These are phyloP conservation scores for Fusarium sp. DNA, from an alignment of 2,329 filamentous ascomycete genomes.

Conservation along the genomic window DNA sequence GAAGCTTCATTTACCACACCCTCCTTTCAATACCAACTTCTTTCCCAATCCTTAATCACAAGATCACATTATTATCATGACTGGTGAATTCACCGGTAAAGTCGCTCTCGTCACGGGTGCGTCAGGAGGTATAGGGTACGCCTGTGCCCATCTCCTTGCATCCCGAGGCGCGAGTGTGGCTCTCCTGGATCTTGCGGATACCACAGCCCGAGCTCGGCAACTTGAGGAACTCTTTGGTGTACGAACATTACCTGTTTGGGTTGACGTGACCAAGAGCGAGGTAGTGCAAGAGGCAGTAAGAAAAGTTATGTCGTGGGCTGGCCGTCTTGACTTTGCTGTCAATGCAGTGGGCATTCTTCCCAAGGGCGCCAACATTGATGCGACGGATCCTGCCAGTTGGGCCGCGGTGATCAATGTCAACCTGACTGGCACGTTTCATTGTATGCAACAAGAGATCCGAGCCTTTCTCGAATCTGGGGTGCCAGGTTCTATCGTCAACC, in stretches of 20 bases:
- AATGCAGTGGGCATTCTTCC: background rate
- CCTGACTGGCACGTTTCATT: background rate
- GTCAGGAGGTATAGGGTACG: background rate
- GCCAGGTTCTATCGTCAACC: background rate
- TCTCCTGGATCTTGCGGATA: background rate
- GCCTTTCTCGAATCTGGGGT: background rate
- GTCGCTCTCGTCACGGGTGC: background rate
- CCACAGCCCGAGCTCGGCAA: background rate
- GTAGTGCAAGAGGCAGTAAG: background rate
- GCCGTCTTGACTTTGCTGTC: background rate
- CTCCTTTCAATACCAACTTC: background rate
- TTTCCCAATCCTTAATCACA: background rate
- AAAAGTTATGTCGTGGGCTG: background rate
- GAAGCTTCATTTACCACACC: background rate
- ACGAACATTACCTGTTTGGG: background rate
- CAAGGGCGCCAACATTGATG: background rate
- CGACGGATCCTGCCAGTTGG: background rate
- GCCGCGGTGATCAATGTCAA: background rate
- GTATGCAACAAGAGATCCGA: background rate
- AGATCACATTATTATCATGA: background rate
- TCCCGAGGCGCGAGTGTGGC: background rate
- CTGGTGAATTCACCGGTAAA: background rate
- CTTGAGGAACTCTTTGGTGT: background rate
- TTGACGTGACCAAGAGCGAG: background rate
- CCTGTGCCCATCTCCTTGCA: background rate